Evolutionary conservation across 495 filamentous ascomycete genomes (phyloP).

Genomic region (Neurospora cerealis): DNA sequence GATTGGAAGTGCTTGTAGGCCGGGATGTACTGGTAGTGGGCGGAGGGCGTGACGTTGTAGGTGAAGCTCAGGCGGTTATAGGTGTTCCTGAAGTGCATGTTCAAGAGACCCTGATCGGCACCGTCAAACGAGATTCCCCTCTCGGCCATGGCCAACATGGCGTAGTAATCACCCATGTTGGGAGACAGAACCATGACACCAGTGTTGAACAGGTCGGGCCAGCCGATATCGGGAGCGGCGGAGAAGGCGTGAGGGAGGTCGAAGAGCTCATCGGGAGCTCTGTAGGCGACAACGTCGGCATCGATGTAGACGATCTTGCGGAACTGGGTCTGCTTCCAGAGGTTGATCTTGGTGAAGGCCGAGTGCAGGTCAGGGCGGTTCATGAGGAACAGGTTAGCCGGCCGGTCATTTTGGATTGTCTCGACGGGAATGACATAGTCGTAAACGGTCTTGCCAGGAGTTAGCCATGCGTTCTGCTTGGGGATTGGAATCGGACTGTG

Average conservation of each 20-base stretch:
- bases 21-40: conserved; percentile 89
- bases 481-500: not conserved
- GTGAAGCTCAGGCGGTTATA: conserved; percentile 87
- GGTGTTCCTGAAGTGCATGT: conserved; percentile 75
- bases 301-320: conserved; percentile 87
- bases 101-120: conserved; percentile 91
- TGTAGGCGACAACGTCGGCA: conserved; percentile 75
- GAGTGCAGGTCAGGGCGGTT: conserved; percentile 79
- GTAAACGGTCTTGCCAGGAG: conserved; percentile 50
- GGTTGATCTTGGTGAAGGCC: conserved; percentile 90
- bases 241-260: conserved; percentile 66
- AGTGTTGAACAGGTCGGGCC: conserved; percentile 97
- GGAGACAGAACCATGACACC: conserved; percentile 87
- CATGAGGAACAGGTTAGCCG: conserved; percentile 85
- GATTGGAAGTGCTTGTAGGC: conserved; percentile 89
- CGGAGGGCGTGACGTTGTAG: conserved; percentile 94
- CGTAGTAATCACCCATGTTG: conserved; percentile 78
- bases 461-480: not conserved
- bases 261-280: conserved; percentile 90
- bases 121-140: conserved; percentile 91
- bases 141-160: conserved; percentile 71
- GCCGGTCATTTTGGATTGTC: conserved; percentile 61
- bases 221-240: conserved; percentile 90
- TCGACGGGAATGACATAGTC: conserved; percentile 83
- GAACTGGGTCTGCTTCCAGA: conserved; percentile 90